Evolutionary conservation across 2,329 filamentous ascomycete genomes (phyloP), one percentile per base, ranked within the genome.

Genomic region (Pseudopithomyces maydicus): DNA sequence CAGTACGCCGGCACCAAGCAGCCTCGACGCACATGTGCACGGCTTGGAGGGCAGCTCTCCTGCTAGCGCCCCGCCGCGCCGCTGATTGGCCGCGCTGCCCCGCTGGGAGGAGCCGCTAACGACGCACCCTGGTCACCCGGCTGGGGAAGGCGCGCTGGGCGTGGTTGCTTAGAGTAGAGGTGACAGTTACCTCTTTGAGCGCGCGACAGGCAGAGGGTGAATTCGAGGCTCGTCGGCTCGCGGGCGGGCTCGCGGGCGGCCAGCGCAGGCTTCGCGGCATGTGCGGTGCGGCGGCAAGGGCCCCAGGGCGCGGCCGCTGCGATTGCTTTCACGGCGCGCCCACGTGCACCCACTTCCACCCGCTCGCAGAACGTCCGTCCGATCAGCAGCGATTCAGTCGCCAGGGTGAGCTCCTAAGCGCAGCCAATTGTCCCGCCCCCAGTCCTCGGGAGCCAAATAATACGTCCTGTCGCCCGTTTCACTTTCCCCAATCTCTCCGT

Each of bases 401-500:
- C 61, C 66, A 65, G 68, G 68, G 66, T 64, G 60, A 56, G 56
- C 35, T 52, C 50, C 36, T 65, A 67, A 66, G 64, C 65, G 61
- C 65, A 67, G 60, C 69, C 64, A 68, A 66, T 67, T 52, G 65
- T 45, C 55, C 61, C 59, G 61, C 62, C 57, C 57, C 59, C 59
- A 56, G 59, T 63, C 60, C 58, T 56, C 57, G 61, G 57, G 57
- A 58, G 63, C 57, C 61, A 72, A 71, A 73, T 72, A 74, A 48
- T 69, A 72, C 67, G 66, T 67, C 67, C 67, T 65, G 68, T 68
- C 68, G 66, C 70, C 69, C 72, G 72, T 74, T 74, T 71, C 68
- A 70, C 71, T 72, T 73, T 75, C 65, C 73, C 73, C 70, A 73
- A 75, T 73, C 68, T 70, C 69, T 74, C 67, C 65, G 65, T 70